Conservation (phyloP, 495 filamentous ascomycete species). For the Diplogelasinospora grovesii region DNA sequence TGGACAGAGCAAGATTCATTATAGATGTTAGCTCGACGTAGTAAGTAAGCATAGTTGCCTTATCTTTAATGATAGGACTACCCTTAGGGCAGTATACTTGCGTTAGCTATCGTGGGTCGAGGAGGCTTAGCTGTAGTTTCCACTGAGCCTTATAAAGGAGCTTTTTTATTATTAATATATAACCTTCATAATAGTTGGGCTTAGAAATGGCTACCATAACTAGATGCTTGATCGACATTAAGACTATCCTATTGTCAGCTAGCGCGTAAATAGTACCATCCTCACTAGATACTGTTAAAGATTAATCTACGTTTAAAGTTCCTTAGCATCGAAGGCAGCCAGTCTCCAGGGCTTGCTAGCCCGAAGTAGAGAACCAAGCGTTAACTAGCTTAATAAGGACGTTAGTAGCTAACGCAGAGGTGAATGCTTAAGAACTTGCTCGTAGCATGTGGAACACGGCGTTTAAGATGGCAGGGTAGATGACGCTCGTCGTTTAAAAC, state of each 20-base stretch:
- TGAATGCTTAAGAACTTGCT: conserved; percentile 15
- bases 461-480: conserved; percentile 36
- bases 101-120: conserved; percentile 15
- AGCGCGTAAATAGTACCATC: conserved; percentile 17
- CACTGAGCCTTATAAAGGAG: conserved; percentile 22
- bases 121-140: conserved; percentile 26
- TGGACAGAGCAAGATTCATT: conserved; percentile 9
- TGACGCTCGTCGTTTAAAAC: conserved; percentile 21
- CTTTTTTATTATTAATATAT: conserved; percentile 13
- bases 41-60: conserved; percentile 7
- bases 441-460: conserved; percentile 27
- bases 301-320: not conserved
- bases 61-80: conserved; percentile 11
- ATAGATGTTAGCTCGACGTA: conserved; percentile 11
- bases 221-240: conserved; percentile 18
- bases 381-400: conserved; percentile 19
- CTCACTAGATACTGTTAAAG: not conserved
- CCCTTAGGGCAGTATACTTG: conserved; percentile 12
- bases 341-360: conserved; percentile 20
- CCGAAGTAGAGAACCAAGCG: conserved; percentile 21
- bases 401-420: conserved; percentile 12
- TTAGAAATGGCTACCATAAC: conserved; percentile 14
- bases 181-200: too few species aligned
- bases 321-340: not conserved
- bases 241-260: conserved; percentile 19